A percentile compares a stretch with the other conserved stretches of the same genome.
Evolutionary conservation across 2,329 filamentous ascomycete genomes (phyloP).

Genomic region (Emmonsiellopsis sp.): DNA sequence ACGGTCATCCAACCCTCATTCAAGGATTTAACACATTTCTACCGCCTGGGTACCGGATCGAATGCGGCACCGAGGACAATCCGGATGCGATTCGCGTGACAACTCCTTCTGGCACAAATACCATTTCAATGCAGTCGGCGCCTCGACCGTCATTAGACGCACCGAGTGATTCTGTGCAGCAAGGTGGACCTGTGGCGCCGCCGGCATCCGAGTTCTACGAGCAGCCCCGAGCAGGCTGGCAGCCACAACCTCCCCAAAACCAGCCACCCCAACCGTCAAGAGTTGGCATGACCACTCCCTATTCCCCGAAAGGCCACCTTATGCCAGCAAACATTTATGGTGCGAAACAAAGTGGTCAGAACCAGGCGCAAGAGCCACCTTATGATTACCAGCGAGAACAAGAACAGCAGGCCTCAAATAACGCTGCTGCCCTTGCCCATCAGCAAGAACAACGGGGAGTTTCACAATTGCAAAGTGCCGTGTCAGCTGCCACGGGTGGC

Average conservation of each 20-base stretch:
- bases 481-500: conserved; percentile 48
- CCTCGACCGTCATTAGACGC: conserved; percentile 26
- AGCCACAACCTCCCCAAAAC: conserved; percentile 23
- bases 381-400: conserved; percentile 34
- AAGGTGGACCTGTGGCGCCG: conserved; percentile 22
- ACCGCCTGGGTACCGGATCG: conserved; percentile 89
- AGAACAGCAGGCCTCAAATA: conserved; percentile 38
- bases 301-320: conserved; percentile 32
- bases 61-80: conserved; percentile 87
- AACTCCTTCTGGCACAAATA: conserved; percentile 93
- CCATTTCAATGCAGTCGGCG: conserved; percentile 64
- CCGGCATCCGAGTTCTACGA: conserved; percentile 32
- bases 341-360: conserved; percentile 25
- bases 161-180: conserved; percentile 22
- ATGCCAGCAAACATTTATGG: conserved; percentile 26
- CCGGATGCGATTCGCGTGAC: conserved; percentile 95
- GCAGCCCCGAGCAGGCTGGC: conserved; percentile 30
- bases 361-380: conserved; percentile 32
- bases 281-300: conserved; percentile 19
- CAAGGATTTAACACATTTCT: conserved; percentile 98
- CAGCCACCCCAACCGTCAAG: conserved; percentile 15
- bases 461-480: conserved; percentile 56
- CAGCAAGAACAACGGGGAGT: conserved; percentile 58
- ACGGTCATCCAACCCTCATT: conserved; percentile 87
- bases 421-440: conserved; percentile 39